Evolutionary conservation across 176 grass and related monocot genomes (phyloP).

Genomic region (Canna indica): DNA sequence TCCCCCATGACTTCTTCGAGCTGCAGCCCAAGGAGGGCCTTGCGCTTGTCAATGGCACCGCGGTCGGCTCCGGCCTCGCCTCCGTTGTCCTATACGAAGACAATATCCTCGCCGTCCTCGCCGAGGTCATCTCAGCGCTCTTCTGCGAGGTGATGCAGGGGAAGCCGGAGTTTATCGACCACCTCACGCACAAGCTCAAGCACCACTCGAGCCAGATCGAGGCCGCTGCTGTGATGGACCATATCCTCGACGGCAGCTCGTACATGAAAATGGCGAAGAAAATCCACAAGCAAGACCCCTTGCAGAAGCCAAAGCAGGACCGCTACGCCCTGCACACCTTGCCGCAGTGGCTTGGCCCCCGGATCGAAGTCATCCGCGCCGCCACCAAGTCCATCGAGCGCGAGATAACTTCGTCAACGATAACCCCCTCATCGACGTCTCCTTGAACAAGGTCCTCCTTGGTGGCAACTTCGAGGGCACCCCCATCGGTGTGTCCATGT

Average conservation of each 20-base stretch:
- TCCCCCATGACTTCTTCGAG: conserved; percentile 49
- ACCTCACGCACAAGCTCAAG: conserved; percentile 91
- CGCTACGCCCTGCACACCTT: conserved; percentile 83
- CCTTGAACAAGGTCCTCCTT: too few relatives aligned
- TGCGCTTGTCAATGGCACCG: conserved; percentile 86
- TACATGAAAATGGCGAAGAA: conserved; percentile 83
- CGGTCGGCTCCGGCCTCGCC: conserved; percentile 71
- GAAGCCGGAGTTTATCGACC: conserved; percentile 85
- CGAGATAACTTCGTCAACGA: too few relatives aligned
- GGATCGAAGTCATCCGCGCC: conserved; percentile 78
- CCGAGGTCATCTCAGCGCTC: conserved; percentile 65
- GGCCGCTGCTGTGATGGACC: conserved; percentile 87
- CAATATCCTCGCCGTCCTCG: conserved; percentile 50
- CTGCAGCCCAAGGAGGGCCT: conserved; percentile 94
- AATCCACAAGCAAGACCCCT: conserved; percentile 60
- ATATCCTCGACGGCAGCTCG: conserved; percentile 74
- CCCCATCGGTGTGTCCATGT: too few relatives aligned
- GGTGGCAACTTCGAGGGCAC: too few relatives aligned
- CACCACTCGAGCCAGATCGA: conserved; percentile 92
- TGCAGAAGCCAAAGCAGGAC: conserved; percentile 96
- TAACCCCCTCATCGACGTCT: too few relatives aligned
- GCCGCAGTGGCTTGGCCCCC: conserved; percentile 87
- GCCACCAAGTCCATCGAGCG: conserved; percentile 91
- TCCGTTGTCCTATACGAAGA: conserved; percentile 75
- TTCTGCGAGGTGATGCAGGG: conserved; percentile 94